Evolutionary conservation across 371 early-diverging fungal species (phyloP), one percentile per base, ranked within the genome.

Genomic region (Enteropsectra breve): DNA sequence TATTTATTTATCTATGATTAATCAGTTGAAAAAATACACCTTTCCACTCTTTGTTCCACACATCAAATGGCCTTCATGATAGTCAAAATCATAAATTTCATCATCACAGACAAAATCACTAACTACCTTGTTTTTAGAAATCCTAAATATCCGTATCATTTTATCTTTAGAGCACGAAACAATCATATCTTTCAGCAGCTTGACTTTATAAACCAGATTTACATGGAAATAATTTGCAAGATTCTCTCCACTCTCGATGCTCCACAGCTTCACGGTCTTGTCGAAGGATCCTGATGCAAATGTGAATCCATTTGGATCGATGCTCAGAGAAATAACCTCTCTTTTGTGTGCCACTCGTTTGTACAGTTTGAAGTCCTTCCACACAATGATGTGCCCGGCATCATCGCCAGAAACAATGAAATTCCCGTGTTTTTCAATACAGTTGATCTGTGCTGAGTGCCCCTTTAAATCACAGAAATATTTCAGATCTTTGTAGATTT

Each of bases 241-340:
- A 32, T 85, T 77, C 18, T 83, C 80, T 6, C 96, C 96, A 18
- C 87, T 85, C 36, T 84, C 87, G 11, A 85, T 81, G 43, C 84
- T 86, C 93, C 93, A 94, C 28, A 92, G 71, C 81, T 90, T 92
- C 67, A 89, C 90, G 0, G 90, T 86, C 79, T 90, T 92, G 80
- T 97, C 97, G 75, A 92, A 92, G 29, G 92, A 90, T 21, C 88
- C 94, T 3, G 92, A 89, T 0, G 91, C 94, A 82, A 94, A 89
- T 13, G 88, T 70, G 56, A 85, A 84, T 76, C 91, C 89, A 78
- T 90, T 90, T 1, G 91, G 91, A 1, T 92, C 84, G 29, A 95
- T 83, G 30, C 87, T 84, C 29, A 97, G 83, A 0, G 89, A 83
- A 73, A 95, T 92, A 74, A 97, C 91, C 74, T 94, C 94, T 80